These are phyloP conservation scores for Vaccinium darrowii DNA, from an alignment of 148 eudicot species.

Conservation along the genomic window DNA sequence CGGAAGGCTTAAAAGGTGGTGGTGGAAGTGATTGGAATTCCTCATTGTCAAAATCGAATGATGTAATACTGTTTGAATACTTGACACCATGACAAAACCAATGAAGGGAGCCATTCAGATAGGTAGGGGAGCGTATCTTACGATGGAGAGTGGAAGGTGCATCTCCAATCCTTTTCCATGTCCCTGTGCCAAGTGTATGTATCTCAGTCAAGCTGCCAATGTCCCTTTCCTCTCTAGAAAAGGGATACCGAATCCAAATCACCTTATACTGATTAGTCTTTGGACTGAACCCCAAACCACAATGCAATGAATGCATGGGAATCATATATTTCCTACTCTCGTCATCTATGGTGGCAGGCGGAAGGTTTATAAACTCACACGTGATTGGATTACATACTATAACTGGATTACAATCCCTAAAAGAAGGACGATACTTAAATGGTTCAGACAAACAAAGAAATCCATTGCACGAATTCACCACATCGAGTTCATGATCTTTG, in stretches of 20 bases:
- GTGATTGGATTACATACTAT: background rate
- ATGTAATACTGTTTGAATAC: background rate
- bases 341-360: no score
- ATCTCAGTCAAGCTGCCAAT: background rate
- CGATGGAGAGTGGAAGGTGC: background rate
- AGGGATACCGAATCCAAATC: background rate
- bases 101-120: conserved; percentile 10
- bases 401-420: background rate
- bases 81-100: background rate
- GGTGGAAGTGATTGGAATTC: conserved; percentile 14
- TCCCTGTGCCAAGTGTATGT: conserved; percentile 9
- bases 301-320: background rate
- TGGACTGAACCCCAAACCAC: conserved; percentile 16
- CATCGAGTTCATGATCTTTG: background rate
- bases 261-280: conserved; percentile 13
- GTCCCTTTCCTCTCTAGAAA: background rate
- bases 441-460: conserved; percentile 9
- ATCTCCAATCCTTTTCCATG: conserved; percentile 12
- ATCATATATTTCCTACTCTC: background rate
- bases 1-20: conserved; percentile 9
- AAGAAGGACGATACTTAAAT: no score
- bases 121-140: background rate
- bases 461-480: conserved; percentile 15
- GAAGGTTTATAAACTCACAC: conserved; percentile 10
- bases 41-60: conserved; percentile 24